Base-by-base conservation (phyloP, 164 flowering plant genomes). In the Tetrastigma voinierianum region DNA sequence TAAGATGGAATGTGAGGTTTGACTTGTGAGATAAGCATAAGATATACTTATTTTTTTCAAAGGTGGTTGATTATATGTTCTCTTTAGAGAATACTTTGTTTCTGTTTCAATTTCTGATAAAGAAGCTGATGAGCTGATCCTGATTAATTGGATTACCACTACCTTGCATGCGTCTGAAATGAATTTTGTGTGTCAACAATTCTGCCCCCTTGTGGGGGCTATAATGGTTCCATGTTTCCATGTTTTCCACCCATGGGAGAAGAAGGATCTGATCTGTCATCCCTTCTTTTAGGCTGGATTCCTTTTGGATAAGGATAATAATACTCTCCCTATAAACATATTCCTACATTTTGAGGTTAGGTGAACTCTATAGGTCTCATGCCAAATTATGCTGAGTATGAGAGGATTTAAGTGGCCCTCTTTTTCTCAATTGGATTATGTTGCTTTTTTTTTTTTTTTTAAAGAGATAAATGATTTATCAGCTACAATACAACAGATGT, bases 1-100 rank as follows among this genome's bases (percentile, higher is more conserved):
- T n/a, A 88, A 88, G 56, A 77, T 96, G 99, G 99, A 91, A 86
- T 65, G 73, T 93, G 55, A 87, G 88, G 73, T 93, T 72, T 57
- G 88, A 89, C 70, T 74, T 95, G 68, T 91, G 80, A 86, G 46
- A 51, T 59, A 43, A 32, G 24, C 7, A 51, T 20, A 62, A 45
- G 16, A 19, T 20, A 9, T 4, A 20, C 15, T 23, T 15, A 9
- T 20, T 47, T 12, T 12, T 64, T 52, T 32, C 51, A 44, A 56
- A 47, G 59, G 62, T 60, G 40, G 46, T 51, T 18, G 57, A 46
- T 15, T 9, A 16, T 18, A 43, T 19, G 46, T 54, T 19, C 16
- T 54, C 8, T 55, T n/a, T n/a, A 32, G 40, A 32, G 40, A 32
- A 32, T 32, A 32, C 40, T 32, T 32, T 32, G 40, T 32, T 32